A percentile compares a stretch with the other conserved stretches of the same genome.
Conservation (phyloP, 495 filamentous ascomycete species). For the Penicillium fimorum region DNA sequence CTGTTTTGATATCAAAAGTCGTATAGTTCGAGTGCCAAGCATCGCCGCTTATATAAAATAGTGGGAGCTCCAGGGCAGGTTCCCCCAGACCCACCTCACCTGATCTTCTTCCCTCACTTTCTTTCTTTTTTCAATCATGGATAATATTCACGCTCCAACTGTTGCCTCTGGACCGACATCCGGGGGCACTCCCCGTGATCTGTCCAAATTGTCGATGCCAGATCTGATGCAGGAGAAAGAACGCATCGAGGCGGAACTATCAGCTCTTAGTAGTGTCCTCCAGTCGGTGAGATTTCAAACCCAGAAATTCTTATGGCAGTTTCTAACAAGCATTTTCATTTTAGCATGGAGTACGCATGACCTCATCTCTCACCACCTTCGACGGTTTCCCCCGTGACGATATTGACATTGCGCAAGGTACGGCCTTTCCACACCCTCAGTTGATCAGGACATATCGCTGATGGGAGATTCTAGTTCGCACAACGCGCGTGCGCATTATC, state of each 20-base stretch:
- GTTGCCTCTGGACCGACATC: slow-evolving; percentile 70
- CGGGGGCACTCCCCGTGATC: slow-evolving; percentile 52
- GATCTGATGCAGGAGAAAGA: slow-evolving; percentile 74
- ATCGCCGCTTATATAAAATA: slow-evolving; percentile 25
- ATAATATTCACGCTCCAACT: slow-evolving; percentile 69
- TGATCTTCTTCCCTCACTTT: slow-evolving; percentile 17
- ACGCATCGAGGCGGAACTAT: slow-evolving; percentile 77
- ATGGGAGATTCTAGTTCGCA: slow-evolving; percentile 63
- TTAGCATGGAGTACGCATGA: slow-evolving; percentile 93
- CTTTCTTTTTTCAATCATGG: slow-evolving; percentile 52
- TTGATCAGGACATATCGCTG: slow-evolving; percentile 11
- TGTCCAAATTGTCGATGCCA: slow-evolving; percentile 58
- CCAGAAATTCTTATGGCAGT: background rate
- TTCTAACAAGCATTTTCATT: slow-evolving; percentile 13
- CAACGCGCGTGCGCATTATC: slow-evolving; percentile 85
- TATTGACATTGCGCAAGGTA: slow-evolving; percentile 94
- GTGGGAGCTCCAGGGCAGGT: background rate
- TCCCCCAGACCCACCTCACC: slow-evolving; percentile 20
- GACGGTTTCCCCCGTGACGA: slow-evolving; percentile 94
- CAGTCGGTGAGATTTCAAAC: slow-evolving; percentile 64
- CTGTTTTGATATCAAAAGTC: background rate
- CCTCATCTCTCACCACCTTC: slow-evolving; percentile 78
- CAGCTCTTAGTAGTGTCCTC: slow-evolving; percentile 78
- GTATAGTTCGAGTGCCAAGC: slow-evolving; percentile 17
- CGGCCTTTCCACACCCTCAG: slow-evolving; percentile 18